phyloP scores from a whole-genome alignment of 768 basidiomycete species.

The Termitomyces eurrhizus region DNA sequence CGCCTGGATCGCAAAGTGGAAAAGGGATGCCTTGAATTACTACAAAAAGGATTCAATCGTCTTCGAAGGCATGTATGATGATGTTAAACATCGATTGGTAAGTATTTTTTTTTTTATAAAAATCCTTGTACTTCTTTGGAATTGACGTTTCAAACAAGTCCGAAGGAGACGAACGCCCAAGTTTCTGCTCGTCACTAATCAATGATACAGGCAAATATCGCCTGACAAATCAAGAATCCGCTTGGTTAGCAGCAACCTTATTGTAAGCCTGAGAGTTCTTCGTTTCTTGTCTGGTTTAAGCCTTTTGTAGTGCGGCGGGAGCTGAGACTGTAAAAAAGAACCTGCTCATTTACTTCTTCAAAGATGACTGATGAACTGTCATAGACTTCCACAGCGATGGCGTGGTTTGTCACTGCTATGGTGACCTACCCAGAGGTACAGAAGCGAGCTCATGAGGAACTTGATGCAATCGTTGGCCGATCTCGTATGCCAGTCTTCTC shows the following conservation, averaged over 20 bases:
- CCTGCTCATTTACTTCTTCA: background rate
- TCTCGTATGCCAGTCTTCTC: background rate
- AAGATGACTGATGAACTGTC: background rate
- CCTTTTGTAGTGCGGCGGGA: background rate
- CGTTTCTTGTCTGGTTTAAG: background rate
- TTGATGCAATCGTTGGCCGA: constrained; percentile 4
- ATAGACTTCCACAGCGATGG: constrained; percentile 6
- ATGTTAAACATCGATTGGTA: too few relatives aligned
- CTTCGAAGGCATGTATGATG: background rate
- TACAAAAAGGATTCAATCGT: background rate
- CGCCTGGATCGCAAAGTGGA: background rate
- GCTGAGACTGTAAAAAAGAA: background rate
- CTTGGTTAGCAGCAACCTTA: background rate
- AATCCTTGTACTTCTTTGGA: too few relatives aligned
- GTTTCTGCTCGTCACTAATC: background rate
- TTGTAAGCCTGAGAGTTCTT: background rate
- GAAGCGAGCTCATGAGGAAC: constrained; percentile 8
- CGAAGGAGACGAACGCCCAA: too few relatives aligned
- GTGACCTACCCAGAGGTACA: constrained; percentile 8
- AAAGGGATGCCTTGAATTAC: background rate
- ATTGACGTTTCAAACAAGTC: too few relatives aligned
- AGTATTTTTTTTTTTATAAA: too few relatives aligned
- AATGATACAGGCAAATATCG: background rate
- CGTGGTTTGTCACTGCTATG: constrained; percentile 10
- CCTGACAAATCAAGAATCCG: background rate